These are phyloP conservation scores for Picea abies DNA, from an alignment of 83 land plant genomes.

Conservation along the genomic window DNA sequence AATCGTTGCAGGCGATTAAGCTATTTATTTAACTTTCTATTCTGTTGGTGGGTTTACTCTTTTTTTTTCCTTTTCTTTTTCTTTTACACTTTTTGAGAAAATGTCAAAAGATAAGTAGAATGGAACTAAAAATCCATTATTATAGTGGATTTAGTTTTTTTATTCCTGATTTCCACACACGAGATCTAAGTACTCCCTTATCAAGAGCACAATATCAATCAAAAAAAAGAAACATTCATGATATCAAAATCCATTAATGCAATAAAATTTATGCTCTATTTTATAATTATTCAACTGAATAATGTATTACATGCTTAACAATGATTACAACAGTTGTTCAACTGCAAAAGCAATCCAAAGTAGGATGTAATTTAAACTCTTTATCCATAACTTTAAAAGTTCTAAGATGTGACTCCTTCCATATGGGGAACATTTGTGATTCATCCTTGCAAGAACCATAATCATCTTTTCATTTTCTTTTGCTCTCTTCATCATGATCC, in stretches of 20 bases:
- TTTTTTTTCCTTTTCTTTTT: too few species aligned
- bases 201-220: background rate
- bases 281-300: background rate
- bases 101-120: too few species aligned
- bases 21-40: too few species aligned
- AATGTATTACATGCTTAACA: conserved; percentile 44
- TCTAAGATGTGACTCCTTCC: conserved; percentile 53
- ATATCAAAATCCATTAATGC: background rate
- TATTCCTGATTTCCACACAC: too few species aligned
- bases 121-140: too few species aligned
- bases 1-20: too few species aligned
- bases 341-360: conserved; percentile 56
- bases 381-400: conserved; percentile 46
- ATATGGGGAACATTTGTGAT: conserved; percentile 21
- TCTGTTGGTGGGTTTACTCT: too few species aligned
- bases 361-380: conserved; percentile 44
- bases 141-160: too few species aligned
- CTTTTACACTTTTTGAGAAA: too few species aligned
- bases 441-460: conserved; percentile 2
- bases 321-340: conserved; percentile 56
- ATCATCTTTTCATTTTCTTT: background rate
- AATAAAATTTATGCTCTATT: background rate
- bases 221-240: background rate
- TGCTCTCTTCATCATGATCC: background rate
- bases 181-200: too few species aligned